phyloP scores from a whole-genome alignment of 805 yeast species.

The Suhomyces sp. region DNA sequence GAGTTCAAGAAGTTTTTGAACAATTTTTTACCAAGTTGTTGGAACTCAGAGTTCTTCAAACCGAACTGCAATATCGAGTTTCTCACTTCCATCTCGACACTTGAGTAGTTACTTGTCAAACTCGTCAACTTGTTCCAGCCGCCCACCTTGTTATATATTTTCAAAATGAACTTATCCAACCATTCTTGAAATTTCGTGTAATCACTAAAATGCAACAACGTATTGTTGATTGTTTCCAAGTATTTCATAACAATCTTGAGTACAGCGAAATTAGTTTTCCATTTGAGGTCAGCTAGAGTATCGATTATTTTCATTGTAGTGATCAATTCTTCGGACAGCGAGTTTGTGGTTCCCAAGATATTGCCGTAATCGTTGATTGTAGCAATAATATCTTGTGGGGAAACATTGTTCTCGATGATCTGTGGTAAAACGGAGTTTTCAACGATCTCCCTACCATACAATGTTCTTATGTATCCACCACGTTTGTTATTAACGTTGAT shows the following conservation, averaged over 20 bases:
- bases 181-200: slow-evolving; percentile 23
- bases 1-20: slow-evolving; percentile 46
- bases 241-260: slow-evolving; percentile 34
- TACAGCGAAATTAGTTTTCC: slow-evolving; percentile 28
- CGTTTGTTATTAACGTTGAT: slow-evolving; percentile 42
- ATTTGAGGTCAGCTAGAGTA: slow-evolving; percentile 18
- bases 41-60: slow-evolving; percentile 22
- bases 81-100: slow-evolving; percentile 44
- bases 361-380: slow-evolving; percentile 41
- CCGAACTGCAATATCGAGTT: slow-evolving; percentile 43
- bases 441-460: slow-evolving; percentile 8
- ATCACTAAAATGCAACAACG: slow-evolving; percentile 29
- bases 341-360: slow-evolving; percentile 27
- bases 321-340: slow-evolving; percentile 21
- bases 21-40: slow-evolving; percentile 34
- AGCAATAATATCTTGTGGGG: slow-evolving; percentile 31
- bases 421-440: slow-evolving; percentile 8
- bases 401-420: slow-evolving; percentile 15
- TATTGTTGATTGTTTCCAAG: slow-evolving; percentile 30
- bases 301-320: slow-evolving; percentile 33
- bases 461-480: slow-evolving; percentile 11
- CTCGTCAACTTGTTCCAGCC: slow-evolving; percentile 23
- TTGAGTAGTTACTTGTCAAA: slow-evolving; percentile 12
- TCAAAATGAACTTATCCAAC: slow-evolving; percentile 15
- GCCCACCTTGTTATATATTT: slow-evolving; percentile 22